Evolutionary conservation across 371 early-diverging fungal genomes (phyloP), one percentile per base, ranked within the genome.

Genomic region (Lichtheimia hyalospora): DNA sequence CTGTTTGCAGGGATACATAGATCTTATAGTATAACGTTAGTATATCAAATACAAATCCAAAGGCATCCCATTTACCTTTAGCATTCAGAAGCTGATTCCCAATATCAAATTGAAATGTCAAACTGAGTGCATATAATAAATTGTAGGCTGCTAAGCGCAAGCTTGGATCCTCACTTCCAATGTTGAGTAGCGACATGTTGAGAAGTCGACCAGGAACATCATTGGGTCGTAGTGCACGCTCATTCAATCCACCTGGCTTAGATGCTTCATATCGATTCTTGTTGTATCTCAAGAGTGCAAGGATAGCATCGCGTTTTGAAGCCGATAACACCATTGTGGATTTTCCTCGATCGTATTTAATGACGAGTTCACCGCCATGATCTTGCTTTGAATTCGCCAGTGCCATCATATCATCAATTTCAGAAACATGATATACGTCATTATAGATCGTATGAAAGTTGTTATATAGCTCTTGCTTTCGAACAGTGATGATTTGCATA

Each of bases 121-220:
- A 66, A 14, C 89, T 85, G 0, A 96, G 71, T 0, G 94, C 86
- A 58, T 89, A 89, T 16, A 96, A 76, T 63, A 96, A 73, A 63
- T 94, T 92, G 76, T 96, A 97, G 0, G 94, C 89, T 18, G 94
- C 89, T 41, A 90, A 68, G 5, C 96, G 81, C 52, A 97, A 72
- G 21, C 78, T 75, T 1, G 92, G 83, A 62, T 93, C 90, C 27
- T 86, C 87, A 20, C 91, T 89, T 2, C 92, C 93, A 18, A 93
- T 71, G 68, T 95, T 95, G 41, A 94, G 73, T 57, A 97, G 66
- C 10, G 95, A 92, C 86, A 96, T 94, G 66, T 94, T 96, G 42
- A 97, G 81, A 48, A 97, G 70, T 23, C 93, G 88, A 4, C 95
- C 97, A 0, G 96, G 93, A 0, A 95, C 94, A 80, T 95, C 95